Percentiles rank a stretch among this genome's conserved stretches.
Evolutionary conservation across 768 basidiomycete species (phyloP).

Genomic region (Leccinum truebloodii): DNA sequence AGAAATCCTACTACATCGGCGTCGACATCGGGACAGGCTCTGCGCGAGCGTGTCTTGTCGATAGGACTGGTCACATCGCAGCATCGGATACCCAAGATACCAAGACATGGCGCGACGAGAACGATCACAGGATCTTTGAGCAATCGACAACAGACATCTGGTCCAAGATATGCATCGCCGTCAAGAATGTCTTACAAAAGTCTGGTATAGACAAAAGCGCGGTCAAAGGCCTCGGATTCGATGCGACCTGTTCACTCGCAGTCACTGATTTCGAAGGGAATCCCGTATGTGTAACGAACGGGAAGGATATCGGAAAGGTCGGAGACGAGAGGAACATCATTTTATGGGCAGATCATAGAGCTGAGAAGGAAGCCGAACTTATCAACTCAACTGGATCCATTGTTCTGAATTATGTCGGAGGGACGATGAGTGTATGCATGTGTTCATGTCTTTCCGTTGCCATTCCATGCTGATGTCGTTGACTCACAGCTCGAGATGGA

Average conservation of each 20-base stretch:
- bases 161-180: slow-evolving; percentile 61
- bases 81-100: slow-evolving; percentile 82
- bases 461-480: slow-evolving; percentile 8
- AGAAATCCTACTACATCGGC: slow-evolving; percentile 60
- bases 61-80: slow-evolving; percentile 62
- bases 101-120: slow-evolving; percentile 80
- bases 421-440: slow-evolving; percentile 82
- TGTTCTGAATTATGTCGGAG: slow-evolving; percentile 93
- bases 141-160: slow-evolving; percentile 93
- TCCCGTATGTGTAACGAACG: slow-evolving; percentile 75
- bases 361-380: slow-evolving; percentile 85
- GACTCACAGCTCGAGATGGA: slow-evolving; percentile 89
- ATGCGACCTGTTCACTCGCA: slow-evolving; percentile 95
- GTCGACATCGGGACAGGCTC: slow-evolving; percentile 94
- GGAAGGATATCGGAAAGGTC: slow-evolving; percentile 54
- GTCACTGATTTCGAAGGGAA: slow-evolving; percentile 74
- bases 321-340: slow-evolving; percentile 82
- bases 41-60: slow-evolving; percentile 82
- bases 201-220: slow-evolving; percentile 54
- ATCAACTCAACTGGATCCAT: slow-evolving; percentile 85
- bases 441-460: neutral
- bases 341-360: slow-evolving; percentile 97
- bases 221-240: slow-evolving; percentile 90
- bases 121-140: slow-evolving; percentile 93
- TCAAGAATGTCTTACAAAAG: slow-evolving; percentile 61